Percentiles rank a stretch among this genome's conserved stretches.
These are phyloP conservation scores for Torrubiella hemipterigena DNA, from an alignment of 2,329 filamentous ascomycete species.

Conservation along the genomic window DNA sequence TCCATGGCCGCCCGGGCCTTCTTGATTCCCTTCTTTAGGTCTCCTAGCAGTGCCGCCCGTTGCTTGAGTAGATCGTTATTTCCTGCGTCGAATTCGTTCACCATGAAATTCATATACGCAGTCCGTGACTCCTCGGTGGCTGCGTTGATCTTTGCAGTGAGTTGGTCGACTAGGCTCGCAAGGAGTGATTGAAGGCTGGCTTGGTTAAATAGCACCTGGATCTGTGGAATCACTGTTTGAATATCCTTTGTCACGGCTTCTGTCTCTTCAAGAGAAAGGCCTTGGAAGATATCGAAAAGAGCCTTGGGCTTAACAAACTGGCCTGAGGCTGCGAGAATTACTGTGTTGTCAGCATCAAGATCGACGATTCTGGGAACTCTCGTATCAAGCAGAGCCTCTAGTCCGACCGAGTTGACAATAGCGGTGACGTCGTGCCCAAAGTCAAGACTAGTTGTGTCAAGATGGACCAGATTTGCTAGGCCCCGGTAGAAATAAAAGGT, in stretches of 20 bases:
- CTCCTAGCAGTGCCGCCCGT: slow-evolving; percentile 6
- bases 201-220: slow-evolving; percentile 7
- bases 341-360: slow-evolving; percentile 4
- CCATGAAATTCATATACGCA: slow-evolving; percentile 4
- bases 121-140: not conserved
- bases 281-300: slow-evolving; percentile 3
- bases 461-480: slow-evolving; percentile 5
- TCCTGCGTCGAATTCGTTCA: not conserved
- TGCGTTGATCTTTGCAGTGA: slow-evolving; percentile 2
- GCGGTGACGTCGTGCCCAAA: slow-evolving; percentile 7
- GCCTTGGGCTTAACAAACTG: slow-evolving; percentile 2
- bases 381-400: slow-evolving; percentile 4
- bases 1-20: slow-evolving; percentile 4
- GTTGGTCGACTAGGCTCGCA: slow-evolving; percentile 1
- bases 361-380: slow-evolving; percentile 4
- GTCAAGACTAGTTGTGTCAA: slow-evolving; percentile 6
- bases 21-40: slow-evolving; percentile 6
- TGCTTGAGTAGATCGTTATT: slow-evolving; percentile 4
- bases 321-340: slow-evolving; percentile 4
- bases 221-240: slow-evolving; percentile 7
- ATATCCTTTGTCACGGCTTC: slow-evolving; percentile 7
- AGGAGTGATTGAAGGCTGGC: slow-evolving; percentile 6
- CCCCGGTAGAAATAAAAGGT: slow-evolving; percentile 10
- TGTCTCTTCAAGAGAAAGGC: slow-evolving; percentile 3
- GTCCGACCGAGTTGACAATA: slow-evolving; percentile 5